Percentiles rank a stretch among this genome's conserved stretches.
Evolutionary conservation across 305 asterid species (phyloP).

Genomic region (Rubia peregrina): DNA sequence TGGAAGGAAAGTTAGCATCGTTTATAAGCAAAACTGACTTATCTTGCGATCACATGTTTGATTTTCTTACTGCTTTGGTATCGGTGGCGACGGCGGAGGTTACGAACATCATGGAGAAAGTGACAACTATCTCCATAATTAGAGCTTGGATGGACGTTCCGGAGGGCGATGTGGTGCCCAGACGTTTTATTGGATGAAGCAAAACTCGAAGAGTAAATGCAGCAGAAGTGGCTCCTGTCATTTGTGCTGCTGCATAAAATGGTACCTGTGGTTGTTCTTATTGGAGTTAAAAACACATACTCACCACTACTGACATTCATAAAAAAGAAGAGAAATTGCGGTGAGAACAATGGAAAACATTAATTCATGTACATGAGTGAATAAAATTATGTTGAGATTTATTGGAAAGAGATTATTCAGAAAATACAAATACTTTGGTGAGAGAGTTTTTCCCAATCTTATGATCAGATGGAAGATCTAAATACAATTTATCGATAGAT

Average conservation of each 20-base stretch:
- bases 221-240: constrained; percentile 51
- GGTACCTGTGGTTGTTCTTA: constrained; percentile 35
- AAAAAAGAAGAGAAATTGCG: too few relatives aligned
- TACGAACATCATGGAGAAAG: constrained; percentile 83
- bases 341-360: too few relatives aligned
- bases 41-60: neutral
- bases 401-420: too few relatives aligned
- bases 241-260: constrained; percentile 57
- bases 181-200: constrained; percentile 55
- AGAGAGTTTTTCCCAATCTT: too few relatives aligned
- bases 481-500: too few relatives aligned
- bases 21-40: too few relatives aligned
- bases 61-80: constrained; percentile 69
- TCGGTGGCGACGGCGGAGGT: constrained; percentile 84
- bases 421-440: too few relatives aligned
- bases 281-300: too few relatives aligned
- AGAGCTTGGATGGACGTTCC: constrained; percentile 64
- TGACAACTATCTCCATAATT: constrained; percentile 63
- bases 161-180: constrained; percentile 68
- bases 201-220: constrained; percentile 47
- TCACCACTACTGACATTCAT: too few relatives aligned
- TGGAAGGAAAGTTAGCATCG: neutral
- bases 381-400: too few relatives aligned
- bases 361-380: too few relatives aligned
- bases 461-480: too few relatives aligned